Evolutionary conservation across 371 early-diverging fungal genomes (phyloP), one percentile per base, ranked within the genome.

Genomic region (Batkoa obscura): DNA sequence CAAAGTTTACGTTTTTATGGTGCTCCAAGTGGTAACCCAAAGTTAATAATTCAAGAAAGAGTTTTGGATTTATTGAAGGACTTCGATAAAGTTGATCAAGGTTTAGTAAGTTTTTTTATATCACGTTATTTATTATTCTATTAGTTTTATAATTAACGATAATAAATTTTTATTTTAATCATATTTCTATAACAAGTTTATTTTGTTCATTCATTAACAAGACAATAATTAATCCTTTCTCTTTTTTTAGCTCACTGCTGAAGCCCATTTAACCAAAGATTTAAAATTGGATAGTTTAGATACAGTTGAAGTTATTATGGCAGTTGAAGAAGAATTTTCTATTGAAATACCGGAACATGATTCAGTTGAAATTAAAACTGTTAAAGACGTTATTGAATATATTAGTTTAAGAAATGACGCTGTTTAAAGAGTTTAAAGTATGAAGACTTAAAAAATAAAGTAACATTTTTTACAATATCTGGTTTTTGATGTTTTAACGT

Each of bases 291-390:
- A 97, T 70, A 83, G 84, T 64, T 75, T 97, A 64, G 95, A 95
- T 70, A 84, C 90, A 56, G 94, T 95, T 43, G 98, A 97, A 72
- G 91, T 95, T 56, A 88, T 94, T 51, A 95, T 97, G 91, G 94
- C 94, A 45, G 80, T 97, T 60, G 98, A 97, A 73, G 95, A 97
- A 64, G 98, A 97, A 70, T 97, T 97, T 75, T 84, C 83, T 61
- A 84, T 95, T 55, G 96, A 97, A 74, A 86, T 97, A 62, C 84
- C 94, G 53, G 98, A 97, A 66, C 83, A 88, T 69, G 96, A 90
- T 59, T 94, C 95, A 58, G 98, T 95, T 68, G 80, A 85, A 61
- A 93, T 97, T 72, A 74, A 83, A 69, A 88, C 83, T 53, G 80
- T 86, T 42, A 69, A 76, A 54, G 80, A 91, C 62, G 96, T 94